Evolutionary conservation across 208 protist genomes (phyloP), one percentile per base, ranked within the genome.

Genomic region (Trichomonas tenax): DNA sequence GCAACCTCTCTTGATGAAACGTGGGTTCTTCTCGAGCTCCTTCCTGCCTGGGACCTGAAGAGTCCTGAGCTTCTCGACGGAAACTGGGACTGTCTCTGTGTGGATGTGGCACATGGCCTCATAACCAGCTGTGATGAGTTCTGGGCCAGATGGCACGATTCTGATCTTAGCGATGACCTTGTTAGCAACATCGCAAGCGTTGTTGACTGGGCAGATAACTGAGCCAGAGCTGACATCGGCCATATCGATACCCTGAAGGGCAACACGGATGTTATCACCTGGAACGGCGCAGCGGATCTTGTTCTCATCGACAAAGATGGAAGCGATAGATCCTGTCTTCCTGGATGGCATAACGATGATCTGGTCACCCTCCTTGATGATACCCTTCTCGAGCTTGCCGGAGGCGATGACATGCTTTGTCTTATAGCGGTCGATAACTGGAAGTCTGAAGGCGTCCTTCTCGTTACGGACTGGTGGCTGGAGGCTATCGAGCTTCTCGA

Each of bases 361-460:
- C 17, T 81, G 31, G 26, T 81, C 31, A 26, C 49, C 49, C 26
- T 96, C 51, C 36, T 82, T 31, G 31, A 96, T 63, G 36, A 63
- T 38, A 10, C 93, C 93, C 63, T 63, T 82, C n/a, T 82, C 49
- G 34, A 96, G 36, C 34, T 96, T 96, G 11, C 93, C 93, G 4
- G 41, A 46, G 2, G 51, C 93, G 34, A 34, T 38, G 14, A 63
- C 31, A 4, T 45, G 21, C 36, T 84, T 96, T 31, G 49, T 86
- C 86, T 63, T 86, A 90, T 90, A 81, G 31, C 48, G 41, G 40
- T 96, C 63, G 21, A 95, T 96, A 26, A 95, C 82, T 46, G 96
- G 96, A 2, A 95, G 31, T 63, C 82, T 72, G 63, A 96, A 96
- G 0, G 11, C 14, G 45, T 95, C 82, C 3, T 10, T 95, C 10